phyloP scores from a whole-genome alignment of 192 early-diverging fungal species.

The Umbelopsis vinacea region DNA sequence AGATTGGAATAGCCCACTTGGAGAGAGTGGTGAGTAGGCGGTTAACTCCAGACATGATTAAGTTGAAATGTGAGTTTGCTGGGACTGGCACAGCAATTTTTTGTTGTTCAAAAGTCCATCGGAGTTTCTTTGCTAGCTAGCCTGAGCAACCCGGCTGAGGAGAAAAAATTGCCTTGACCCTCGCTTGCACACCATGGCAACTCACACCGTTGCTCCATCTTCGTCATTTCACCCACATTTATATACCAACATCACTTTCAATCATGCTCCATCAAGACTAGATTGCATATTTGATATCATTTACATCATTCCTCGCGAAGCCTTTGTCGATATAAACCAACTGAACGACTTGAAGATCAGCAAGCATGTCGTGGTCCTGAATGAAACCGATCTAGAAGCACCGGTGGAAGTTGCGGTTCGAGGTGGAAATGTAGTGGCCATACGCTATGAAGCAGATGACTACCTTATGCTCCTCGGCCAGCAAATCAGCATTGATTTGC shows the following conservation, averaged over 20 bases:
- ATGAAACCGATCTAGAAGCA: conserved; percentile 31
- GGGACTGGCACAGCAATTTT: no score
- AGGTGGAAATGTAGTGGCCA: conserved; percentile 22
- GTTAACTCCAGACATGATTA: conserved; percentile 12
- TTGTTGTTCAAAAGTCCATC: no score
- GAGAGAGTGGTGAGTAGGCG: conserved; percentile 58
- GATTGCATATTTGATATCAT: conserved; percentile 31
- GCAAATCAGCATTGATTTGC: conserved; percentile 18
- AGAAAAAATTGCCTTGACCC: no score
- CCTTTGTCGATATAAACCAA: conserved; percentile 35
- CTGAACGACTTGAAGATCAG: conserved; percentile 12
- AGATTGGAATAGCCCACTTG: conserved; percentile 80
- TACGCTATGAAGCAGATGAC: conserved; percentile 11
- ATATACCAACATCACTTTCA: conserved; percentile 20
- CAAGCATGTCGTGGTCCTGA: conserved; percentile 13
- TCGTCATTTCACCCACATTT: neutral
- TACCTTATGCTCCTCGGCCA: conserved; percentile 23
- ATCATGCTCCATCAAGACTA: neutral
- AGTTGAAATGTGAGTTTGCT: no score
- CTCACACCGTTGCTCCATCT: conserved; percentile 5
- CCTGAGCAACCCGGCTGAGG: no score
- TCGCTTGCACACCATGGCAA: conserved; percentile 4
- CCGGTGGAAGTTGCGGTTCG: conserved; percentile 25
- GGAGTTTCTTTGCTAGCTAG: no score
- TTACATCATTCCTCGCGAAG: conserved; percentile 32